Percentiles rank a stretch among this genome's conserved stretches.
phyloP scores from a whole-genome alignment of 108 stramenopile genomes.

The Cyclotella atomus region DNA sequence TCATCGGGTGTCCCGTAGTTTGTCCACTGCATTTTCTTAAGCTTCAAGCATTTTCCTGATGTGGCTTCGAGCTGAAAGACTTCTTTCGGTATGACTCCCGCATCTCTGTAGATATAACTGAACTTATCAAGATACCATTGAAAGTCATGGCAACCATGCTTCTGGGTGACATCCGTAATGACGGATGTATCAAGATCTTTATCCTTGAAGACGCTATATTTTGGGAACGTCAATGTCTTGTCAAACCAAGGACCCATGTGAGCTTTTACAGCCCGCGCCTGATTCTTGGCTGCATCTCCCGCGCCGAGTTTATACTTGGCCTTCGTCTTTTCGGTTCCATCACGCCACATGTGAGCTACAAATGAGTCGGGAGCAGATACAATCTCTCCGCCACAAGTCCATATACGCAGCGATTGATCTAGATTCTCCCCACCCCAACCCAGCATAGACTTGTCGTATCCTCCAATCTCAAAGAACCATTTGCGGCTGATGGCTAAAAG shows the following conservation, averaged over 20 bases:
- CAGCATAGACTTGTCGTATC: slow-evolving; percentile 44
- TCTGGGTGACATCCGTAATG: slow-evolving; percentile 30
- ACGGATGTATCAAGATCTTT: slow-evolving; percentile 37
- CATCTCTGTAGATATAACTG: slow-evolving; percentile 40
- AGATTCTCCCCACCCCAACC: slow-evolving; percentile 54
- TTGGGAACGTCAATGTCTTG: slow-evolving; percentile 43
- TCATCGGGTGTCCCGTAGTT: slow-evolving; percentile 42
- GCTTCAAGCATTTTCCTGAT: slow-evolving; percentile 13
- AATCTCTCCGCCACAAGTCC: slow-evolving; percentile 51
- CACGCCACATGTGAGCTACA: slow-evolving; percentile 51
- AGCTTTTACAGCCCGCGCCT: slow-evolving; percentile 45
- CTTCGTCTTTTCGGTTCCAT: slow-evolving; percentile 35
- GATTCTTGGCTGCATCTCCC: slow-evolving; percentile 43
- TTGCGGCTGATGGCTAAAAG: slow-evolving; percentile 45
- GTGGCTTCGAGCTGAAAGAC: slow-evolving; percentile 45
- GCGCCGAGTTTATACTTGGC: slow-evolving; percentile 44
- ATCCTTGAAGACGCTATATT: slow-evolving; percentile 23
- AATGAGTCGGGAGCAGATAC: slow-evolving; percentile 45
- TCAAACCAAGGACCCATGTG: slow-evolving; percentile 45
- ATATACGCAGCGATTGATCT: slow-evolving; percentile 48
- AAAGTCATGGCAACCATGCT: slow-evolving; percentile 37
- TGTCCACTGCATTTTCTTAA: slow-evolving; percentile 41
- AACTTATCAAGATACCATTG: slow-evolving; percentile 46
- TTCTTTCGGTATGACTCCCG: slow-evolving; percentile 36
- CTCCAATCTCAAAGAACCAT: slow-evolving; percentile 56